Evolutionary conservation across 768 basidiomycete species (phyloP), one percentile per base, ranked within the genome.

Genomic region (Tricholoma matsutake): DNA sequence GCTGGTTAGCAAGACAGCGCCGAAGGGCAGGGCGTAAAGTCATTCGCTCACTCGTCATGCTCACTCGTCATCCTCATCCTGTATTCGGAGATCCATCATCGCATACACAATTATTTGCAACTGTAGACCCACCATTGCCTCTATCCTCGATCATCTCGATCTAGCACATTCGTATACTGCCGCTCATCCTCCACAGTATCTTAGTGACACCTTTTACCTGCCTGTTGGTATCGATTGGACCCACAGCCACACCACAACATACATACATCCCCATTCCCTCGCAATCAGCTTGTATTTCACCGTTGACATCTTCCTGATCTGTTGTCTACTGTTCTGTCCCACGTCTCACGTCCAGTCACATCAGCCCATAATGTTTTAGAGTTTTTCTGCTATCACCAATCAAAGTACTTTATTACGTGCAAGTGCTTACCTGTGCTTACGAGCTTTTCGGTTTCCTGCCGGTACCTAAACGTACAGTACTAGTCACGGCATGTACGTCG

Each of bases 1-100:
- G 75, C 81, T 97, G 65, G 92, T 96, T 76, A 88, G 90, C 77
- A 97, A 96, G 81, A 87, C 83, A 13, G 80, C 90, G 18, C 70
- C 79, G 37, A 92, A 87, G 75, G 85, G 88, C 53, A 91, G 81
- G 76, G 82, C 87, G 39, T 91, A 78, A 74, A 60, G 22, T 8
- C 7, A 37, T 56, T 35, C 53, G 20, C 14, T 25, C 22, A 25
- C 45, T 8, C 29, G 11, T 16, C 31, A 8, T 52, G 25, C 22
- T 47, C 28, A 31, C 13, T 10, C 25, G 29, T 16, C 5, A 14
- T 11, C 11, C 9, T 47, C 6, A 5, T 1, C n/a, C 47, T 49
- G 47, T 49, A 49, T 49, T 7, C 25, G 51, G 51, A 52, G 51
- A 52, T 52, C 29, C 14, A 52, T 31, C 51, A 52, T 52, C 51